These are phyloP conservation scores for Eimeria falciformis DNA, from an alignment of 169 alveolate species.

Conservation along the genomic window DNA sequence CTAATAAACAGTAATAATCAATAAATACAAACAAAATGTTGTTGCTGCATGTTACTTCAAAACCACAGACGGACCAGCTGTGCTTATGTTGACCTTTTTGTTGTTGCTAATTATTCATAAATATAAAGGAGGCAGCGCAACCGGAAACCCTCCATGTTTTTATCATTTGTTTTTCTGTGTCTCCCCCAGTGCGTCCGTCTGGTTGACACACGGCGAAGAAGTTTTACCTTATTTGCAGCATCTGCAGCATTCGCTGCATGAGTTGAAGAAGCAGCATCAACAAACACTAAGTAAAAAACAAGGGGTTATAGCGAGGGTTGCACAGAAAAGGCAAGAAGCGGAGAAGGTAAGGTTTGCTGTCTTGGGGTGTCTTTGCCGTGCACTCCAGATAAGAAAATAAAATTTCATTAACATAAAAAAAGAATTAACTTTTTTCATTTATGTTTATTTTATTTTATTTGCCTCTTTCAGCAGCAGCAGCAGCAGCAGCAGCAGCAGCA, in stretches of 20 bases:
- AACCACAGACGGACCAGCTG: too few relatives aligned
- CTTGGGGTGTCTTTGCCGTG: background rate
- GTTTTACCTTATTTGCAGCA: slow-evolving; percentile 35
- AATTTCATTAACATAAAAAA: too few relatives aligned
- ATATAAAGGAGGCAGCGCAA: too few relatives aligned
- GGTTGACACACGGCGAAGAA: slow-evolving; percentile 64
- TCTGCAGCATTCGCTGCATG: slow-evolving; percentile 29
- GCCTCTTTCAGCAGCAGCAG: too few relatives aligned
- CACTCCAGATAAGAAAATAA: too few relatives aligned
- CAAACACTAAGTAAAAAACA: background rate
- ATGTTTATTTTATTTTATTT: too few relatives aligned
- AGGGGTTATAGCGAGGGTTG: slow-evolving; percentile 21
- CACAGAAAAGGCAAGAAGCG: background rate
- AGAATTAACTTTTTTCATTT: background rate
- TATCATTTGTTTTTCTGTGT: background rate
- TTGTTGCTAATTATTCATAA: too few relatives aligned
- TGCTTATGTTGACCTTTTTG: too few relatives aligned
- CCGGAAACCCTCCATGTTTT: background rate
- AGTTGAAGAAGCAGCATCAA: slow-evolving; percentile 33
- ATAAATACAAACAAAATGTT: too few relatives aligned
- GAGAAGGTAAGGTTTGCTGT: background rate
- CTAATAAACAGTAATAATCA: too few relatives aligned
- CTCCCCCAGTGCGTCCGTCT: slow-evolving; percentile 21
- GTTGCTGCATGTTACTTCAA: too few relatives aligned
- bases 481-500: background rate